Conservation (phyloP, 345 rosid species). For the Rhodomyrtus tomentosa region DNA sequence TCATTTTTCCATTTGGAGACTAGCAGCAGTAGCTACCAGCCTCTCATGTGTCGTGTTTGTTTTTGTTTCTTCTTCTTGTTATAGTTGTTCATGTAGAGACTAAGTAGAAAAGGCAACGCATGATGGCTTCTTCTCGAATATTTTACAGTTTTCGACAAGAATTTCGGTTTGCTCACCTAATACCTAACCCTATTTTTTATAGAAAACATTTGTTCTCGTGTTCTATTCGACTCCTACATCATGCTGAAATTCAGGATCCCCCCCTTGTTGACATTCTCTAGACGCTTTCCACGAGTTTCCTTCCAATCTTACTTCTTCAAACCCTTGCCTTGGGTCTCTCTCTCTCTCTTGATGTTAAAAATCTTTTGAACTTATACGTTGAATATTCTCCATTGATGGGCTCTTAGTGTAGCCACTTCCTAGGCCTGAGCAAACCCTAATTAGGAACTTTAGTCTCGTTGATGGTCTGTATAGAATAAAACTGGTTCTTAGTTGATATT, state of each 20-base stretch:
- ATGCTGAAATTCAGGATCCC: not conserved
- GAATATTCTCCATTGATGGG: not conserved
- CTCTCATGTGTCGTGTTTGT: not conserved
- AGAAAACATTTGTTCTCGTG: not conserved
- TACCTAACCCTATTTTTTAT: slow-evolving; percentile 19
- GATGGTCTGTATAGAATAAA: not conserved
- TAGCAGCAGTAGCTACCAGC: not conserved
- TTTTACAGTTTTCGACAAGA: slow-evolving; percentile 5
- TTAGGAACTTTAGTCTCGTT: not conserved
- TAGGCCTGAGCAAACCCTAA: not conserved
- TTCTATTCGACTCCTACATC: not conserved
- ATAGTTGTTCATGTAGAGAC: not conserved
- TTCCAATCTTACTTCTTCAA: not conserved
- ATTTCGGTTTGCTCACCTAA: slow-evolving; percentile 25
- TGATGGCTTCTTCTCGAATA: not conserved
- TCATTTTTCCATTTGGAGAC: not conserved
- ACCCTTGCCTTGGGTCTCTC: not conserved
- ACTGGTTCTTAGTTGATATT: not conserved
- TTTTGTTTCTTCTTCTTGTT: not conserved
- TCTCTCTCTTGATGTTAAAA: not conserved
- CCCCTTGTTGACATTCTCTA: not conserved
- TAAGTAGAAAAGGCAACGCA: not conserved
- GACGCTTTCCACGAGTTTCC: not conserved
- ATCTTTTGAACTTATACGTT: not conserved
- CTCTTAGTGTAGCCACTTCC: not conserved